Evolutionary conservation across 495 filamentous ascomycete species (phyloP), one percentile per base, ranked within the genome.

Genomic region (Aspergillus ostianus): DNA sequence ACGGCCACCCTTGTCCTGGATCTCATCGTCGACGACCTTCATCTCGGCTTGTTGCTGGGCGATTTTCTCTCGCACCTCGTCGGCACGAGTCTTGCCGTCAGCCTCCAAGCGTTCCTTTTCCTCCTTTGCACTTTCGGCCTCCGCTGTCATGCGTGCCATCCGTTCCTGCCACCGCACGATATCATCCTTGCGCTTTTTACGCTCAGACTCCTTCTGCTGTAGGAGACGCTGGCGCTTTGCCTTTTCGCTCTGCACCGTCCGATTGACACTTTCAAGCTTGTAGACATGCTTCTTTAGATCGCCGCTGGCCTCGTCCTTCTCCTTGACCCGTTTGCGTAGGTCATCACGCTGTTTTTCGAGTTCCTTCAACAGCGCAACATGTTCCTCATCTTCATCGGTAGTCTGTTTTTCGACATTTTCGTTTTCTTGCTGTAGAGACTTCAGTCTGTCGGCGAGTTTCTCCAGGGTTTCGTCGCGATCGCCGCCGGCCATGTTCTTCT

Each of bases 291-390:
- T 89, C 66, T 87, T 90, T 29, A 97, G 70, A 66, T 89, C 88
- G 49, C 88, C 85, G n/a, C 87, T 93, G 27, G 84, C 85, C 59
- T 95, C 90, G 59, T 96, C 91, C 70, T 90, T 92, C 63, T 96
- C 91, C 68, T 87, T 92, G 45, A 92, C 80, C 45, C 85, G 80
- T 64, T 88, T 85, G 66, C 76, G 87, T 63, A 95, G 83, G 32
- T 87, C 82, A 61, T 93, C 90, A 56, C 92, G 77, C 56, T 91
- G 87, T 48, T 81, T 80, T 17, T 78, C 70, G 5, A 91, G 70
- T 6, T 84, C 81, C 21, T 76, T 77, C 49, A 86, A 84, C 30
- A 85, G 74, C 15, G 73, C 74, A 57, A 87, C 84, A 55, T 90
- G 85, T 61, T 97, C 91, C 12, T 93, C 89, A 55, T 92, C 84